phyloP scores from a whole-genome alignment of 2,329 filamentous ascomycete species.

The Fusarium sp. region DNA sequence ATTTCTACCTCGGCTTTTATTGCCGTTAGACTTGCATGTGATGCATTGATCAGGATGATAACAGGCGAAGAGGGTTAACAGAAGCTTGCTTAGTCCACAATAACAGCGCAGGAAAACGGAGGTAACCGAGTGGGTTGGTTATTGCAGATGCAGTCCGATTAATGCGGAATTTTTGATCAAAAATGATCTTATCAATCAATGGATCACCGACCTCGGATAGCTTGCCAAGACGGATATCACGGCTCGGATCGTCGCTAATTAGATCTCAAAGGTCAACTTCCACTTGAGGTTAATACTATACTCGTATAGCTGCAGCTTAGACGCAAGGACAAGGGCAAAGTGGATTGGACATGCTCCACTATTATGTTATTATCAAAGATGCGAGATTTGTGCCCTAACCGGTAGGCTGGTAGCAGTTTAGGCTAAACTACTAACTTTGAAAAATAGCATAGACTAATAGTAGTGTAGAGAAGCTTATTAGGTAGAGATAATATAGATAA shows the following conservation, averaged over 20 bases:
- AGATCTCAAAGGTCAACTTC: background rate
- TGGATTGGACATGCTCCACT: background rate
- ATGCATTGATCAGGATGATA: background rate
- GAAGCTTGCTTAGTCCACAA: background rate
- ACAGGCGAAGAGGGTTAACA: background rate
- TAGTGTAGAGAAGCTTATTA: no score
- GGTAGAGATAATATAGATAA: no score
- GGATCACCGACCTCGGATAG: constrained; percentile 21
- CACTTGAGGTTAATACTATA: background rate
- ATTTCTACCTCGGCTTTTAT: background rate
- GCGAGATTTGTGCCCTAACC: background rate
- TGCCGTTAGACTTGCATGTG: background rate
- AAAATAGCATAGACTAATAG: no score
- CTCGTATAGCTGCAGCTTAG: background rate
- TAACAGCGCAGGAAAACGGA: background rate
- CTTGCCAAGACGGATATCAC: constrained; percentile 27
- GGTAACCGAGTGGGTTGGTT: background rate
- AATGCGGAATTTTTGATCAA: background rate
- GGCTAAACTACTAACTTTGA: no score
- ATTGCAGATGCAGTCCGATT: background rate
- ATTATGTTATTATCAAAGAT: background rate
- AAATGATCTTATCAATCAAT: constrained; percentile 33
- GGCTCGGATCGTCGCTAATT: constrained; percentile 2
- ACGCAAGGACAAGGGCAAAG: background rate
- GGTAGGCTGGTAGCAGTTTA: no score